These are phyloP conservation scores for Colletotrichum euphorbiae DNA, from an alignment of 2,329 filamentous ascomycete genomes.

Conservation along the genomic window DNA sequence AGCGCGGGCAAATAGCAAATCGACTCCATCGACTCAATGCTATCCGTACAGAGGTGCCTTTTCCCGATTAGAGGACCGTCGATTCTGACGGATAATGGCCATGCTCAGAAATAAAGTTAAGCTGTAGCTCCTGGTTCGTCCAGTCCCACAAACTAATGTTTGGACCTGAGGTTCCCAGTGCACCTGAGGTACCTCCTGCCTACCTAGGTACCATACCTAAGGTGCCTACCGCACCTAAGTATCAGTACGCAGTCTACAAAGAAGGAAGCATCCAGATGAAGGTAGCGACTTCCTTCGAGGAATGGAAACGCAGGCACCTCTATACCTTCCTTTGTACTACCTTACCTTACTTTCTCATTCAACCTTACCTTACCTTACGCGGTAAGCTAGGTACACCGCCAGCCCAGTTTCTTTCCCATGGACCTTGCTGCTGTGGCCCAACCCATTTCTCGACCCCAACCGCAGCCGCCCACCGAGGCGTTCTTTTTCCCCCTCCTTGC, in stretches of 20 bases:
- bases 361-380: not conserved
- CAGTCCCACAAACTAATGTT: conserved; percentile 16
- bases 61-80: not conserved
- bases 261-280: not conserved
- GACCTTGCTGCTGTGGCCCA: not conserved
- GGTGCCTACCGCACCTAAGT: no score
- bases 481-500: conserved; percentile 22
- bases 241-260: not conserved
- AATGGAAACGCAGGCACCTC: no score
- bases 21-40: no score
- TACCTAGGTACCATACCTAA: no score
- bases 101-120: conserved; percentile 30
- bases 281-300: no score
- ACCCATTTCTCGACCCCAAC: not conserved
- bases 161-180: not conserved
- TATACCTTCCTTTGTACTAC: conserved; percentile 1
- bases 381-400: no score
- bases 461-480: not conserved
- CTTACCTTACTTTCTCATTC: not conserved
- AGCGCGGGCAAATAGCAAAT: no score
- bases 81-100: conserved; percentile 2
- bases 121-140: conserved; percentile 25
- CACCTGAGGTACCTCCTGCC: no score
- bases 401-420: no score
- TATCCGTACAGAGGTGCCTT: not conserved